Base-by-base conservation (phyloP, 352 stramenopile genomes). In the Thalassiosira mediterranea region DNA sequence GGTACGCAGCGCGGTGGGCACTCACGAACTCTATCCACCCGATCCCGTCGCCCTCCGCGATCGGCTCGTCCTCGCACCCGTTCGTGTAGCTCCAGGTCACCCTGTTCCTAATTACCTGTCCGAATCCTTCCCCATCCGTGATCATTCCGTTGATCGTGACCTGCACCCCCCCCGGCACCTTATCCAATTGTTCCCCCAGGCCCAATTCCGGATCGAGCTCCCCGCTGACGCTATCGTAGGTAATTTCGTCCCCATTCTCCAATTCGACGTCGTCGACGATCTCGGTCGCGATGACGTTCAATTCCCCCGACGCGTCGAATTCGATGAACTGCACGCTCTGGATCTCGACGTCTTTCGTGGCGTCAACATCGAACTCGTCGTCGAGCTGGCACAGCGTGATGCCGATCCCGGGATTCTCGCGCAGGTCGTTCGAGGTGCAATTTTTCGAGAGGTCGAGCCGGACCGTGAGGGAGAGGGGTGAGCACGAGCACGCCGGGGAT, bases 241-340 rank as follows among this genome's bases (percentile, higher is more conserved):
- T 57, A 11, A 77, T 44, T 1, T 8, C 17, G 17, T 69, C 49
- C 8, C 68, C 68, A 37, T 77, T 31, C 0, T 10, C 21, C n/a
- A 77, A 53, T 0, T 58, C 52, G 15, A 26, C 40, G 8, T 64
- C 49, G 17, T 37, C 49, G 40, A 48, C 71, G 58, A 60, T 77
- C 58, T 32, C 71, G 68, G 29, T 70, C 65, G 13, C n/a, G n/a
- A 77, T 70, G 0, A 77, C 68, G 34, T 56, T 54, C 8, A 77
- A 46, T 40, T 53, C 48, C 4, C 58, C 57, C 0, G 37, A 60
- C 21, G 68, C 61, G 48, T 66, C 68, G 31, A 77, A 77, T 68
- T 77, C 68, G 4, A 77, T 40, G 38, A 77, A 77, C 29, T 63
- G 48, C 26, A 77, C 37, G 2, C 38, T 61, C 23, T 31, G 40